Conservation (phyloP, 129 eudicot species). For the Smallanthus sonchifolius region DNA sequence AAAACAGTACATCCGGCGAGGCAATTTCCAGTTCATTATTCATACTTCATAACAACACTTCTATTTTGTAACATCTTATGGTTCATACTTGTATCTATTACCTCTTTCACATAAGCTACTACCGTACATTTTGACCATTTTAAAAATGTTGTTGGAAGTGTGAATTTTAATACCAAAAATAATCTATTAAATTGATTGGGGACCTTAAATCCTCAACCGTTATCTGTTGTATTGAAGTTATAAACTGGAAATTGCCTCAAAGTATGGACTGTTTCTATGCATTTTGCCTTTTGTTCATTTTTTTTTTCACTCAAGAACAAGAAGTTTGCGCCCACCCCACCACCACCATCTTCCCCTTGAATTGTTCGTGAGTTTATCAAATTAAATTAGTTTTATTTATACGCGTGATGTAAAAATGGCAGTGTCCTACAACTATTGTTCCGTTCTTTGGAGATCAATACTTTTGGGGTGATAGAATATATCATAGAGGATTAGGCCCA, state of each 20-base stretch:
- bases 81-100: neutral
- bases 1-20: neutral
- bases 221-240: too few species aligned
- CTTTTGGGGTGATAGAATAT: slow-evolving; percentile 93
- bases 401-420: slow-evolving; percentile 24
- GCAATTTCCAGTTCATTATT: neutral
- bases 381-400: slow-evolving; percentile 9
- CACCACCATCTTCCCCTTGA: too few species aligned
- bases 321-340: too few species aligned
- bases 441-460: slow-evolving; percentile 97
- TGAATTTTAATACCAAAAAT: too few species aligned
- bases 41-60: neutral
- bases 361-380: neutral
- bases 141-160: too few species aligned
- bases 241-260: too few species aligned
- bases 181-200: too few species aligned
- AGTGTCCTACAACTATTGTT: slow-evolving; percentile 94
- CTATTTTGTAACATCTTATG: neutral
- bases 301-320: too few species aligned
- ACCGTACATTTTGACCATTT: neutral
- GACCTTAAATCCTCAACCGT: too few species aligned
- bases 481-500: slow-evolving; percentile 84
- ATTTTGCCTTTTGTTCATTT: neutral
- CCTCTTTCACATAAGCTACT: neutral
- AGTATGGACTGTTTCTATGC: too few species aligned